Evolutionary conservation across 2,329 filamentous ascomycete genomes (phyloP), one percentile per base, ranked within the genome.

Genomic region (Penicillium hordei): DNA sequence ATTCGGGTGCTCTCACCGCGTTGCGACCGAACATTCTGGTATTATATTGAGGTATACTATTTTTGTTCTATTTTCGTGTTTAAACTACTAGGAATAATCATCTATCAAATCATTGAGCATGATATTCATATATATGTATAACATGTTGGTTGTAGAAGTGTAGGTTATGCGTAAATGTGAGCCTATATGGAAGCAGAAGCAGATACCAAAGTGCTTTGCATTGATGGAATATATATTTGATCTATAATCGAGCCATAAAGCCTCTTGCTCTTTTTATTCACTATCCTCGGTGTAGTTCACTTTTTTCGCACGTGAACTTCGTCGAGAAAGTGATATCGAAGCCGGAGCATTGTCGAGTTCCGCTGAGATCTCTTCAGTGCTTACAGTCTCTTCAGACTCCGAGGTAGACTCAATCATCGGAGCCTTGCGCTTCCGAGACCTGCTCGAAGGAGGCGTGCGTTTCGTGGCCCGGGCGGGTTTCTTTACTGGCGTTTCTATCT

Each of bases 201-300:
- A 49, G 15, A n/a, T 36, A 4, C 3, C 5, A 8, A 17, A 12
- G n/a, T 9, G 12, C 8, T 43, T 27, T 23, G 23, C 19, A 19
- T 23, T 17, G 25, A 40, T 31, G 8, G 5, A 8, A 12, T 19
- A 5, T n/a, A 27, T 12, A 7, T 17, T 51, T 10, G 23, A 42
- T 29, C 25, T 42, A 33, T 51, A 15, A 40, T 17, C 5, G 21
- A 21, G 34, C 10, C 5, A 10, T 17, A 17, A 29, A 27, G 12
- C 10, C 23, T 43, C 5, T n/a, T 6, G 6, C n/a, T 23, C 2
- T 19, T 31, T 8, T 46, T 60, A 72, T 36, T 67, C 64, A 43
- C 64, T 68, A 19, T 75, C 71, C 57, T 75, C 73, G 2, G 66
- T 61, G 53, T 75, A 75, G 40, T 70, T 75, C 9, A 75, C 65